A percentile compares a stretch with the other conserved stretches of the same genome.
Conservation (phyloP, 352 stramenopile genomes). For the Phytophthora cryptogea region DNA sequence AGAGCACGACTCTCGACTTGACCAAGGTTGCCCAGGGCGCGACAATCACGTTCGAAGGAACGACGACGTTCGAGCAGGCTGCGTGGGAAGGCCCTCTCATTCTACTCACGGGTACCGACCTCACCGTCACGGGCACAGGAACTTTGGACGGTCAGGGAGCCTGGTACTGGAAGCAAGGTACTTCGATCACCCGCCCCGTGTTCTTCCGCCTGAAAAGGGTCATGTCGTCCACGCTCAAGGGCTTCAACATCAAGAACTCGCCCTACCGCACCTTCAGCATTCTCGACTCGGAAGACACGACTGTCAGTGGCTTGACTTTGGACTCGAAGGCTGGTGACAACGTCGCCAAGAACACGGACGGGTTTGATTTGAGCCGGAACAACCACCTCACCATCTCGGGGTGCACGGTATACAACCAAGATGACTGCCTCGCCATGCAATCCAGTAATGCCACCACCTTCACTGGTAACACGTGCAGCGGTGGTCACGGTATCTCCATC, state of each 20-base stretch:
- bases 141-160: conserved; percentile 35
- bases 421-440: conserved; percentile 14
- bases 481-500: conserved; percentile 37
- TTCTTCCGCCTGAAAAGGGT: conserved; percentile 36
- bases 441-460: conserved; percentile 30
- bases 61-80: conserved; percentile 39
- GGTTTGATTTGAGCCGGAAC: conserved; percentile 38
- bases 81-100: conserved; percentile 45
- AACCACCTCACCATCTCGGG: conserved; percentile 34
- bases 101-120: conserved; percentile 24
- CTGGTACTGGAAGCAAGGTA: conserved; percentile 30
- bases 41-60: conserved; percentile 43
- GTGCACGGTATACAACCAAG: conserved; percentile 41
- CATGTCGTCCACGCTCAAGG: conserved; percentile 35
- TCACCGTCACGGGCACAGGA: conserved; percentile 30
- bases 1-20: conserved; percentile 41
- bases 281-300: conserved; percentile 30
- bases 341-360: conserved; percentile 26
- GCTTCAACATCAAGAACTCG: conserved; percentile 53
- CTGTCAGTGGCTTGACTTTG: conserved; percentile 27
- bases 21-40: conserved; percentile 33
- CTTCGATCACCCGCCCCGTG: conserved; percentile 24
- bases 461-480: conserved; percentile 30
- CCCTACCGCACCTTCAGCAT: conserved; percentile 49
- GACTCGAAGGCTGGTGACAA: conserved; percentile 29